Base-by-base conservation (phyloP, 495 filamentous ascomycete genomes). In the Pyrenula massariospora region DNA sequence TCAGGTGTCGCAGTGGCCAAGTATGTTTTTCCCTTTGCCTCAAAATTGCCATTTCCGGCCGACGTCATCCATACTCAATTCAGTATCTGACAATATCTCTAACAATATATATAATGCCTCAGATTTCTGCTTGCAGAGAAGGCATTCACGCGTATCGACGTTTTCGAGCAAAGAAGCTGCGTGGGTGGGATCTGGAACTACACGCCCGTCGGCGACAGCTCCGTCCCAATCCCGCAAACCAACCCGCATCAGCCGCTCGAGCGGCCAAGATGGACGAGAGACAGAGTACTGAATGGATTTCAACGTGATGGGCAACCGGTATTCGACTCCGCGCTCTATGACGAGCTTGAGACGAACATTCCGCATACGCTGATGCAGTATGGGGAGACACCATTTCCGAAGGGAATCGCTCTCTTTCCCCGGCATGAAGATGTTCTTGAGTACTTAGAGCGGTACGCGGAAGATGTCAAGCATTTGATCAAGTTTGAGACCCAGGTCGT, bases 261-360 rank as follows among this genome's bases (percentile, higher is more conserved):
- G 56, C 68, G 68, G 54, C 79, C 78, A 50, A 62, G 70, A 56
- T 78, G 73, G 76, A 58, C 54, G 56, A 60, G 62, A 20, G 49
- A 56, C 12, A 25, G 61, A 25, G 54, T 66, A 10, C 57, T 62
- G 22, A 66, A 23, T 11, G 24, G 53, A 8, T 42, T 42, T 15
- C 31, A 15, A 8, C 31, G 31, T 15, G 8, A 42, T 8, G 15
- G 8, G 20, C 63, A 71, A 24, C 68, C 76, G 0, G 64, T 64
- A 3, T 79, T 82, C 71, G 65, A 88, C 67, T 81, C 86, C 2
- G 88, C 92, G 2, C 77, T 95, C 65, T 96, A 97, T 63, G 84
- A 90, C 12, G 65, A 73, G 25, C 67, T 96, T 24, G 84, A 94
- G 59, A 89, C 91, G 47, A 97, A 97, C 65, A 89, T 96, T 42